Conservation (phyloP, 78 protist genomes). For the Tieghemostelium lacteum region DNA sequence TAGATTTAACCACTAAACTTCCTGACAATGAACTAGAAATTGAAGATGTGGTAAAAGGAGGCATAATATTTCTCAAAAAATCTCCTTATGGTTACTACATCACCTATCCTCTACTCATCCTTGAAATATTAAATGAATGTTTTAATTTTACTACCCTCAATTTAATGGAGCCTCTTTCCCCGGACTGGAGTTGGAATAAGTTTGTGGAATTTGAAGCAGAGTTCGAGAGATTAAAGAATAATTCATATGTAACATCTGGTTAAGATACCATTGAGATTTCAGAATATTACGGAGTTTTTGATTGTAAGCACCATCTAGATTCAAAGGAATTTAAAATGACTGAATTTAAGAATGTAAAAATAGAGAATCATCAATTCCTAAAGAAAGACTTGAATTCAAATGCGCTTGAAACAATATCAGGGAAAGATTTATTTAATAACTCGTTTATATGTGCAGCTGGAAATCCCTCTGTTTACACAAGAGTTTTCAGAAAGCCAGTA, state of each 20-base stretch:
- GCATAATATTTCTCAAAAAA: slow-evolving; percentile 8
- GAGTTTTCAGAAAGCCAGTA: background rate
- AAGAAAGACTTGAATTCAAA: background rate
- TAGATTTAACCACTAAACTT: background rate
- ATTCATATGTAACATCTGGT: background rate
- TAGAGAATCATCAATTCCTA: background rate
- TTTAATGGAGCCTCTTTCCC: background rate
- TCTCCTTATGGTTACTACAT: background rate
- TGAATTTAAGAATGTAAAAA: background rate
- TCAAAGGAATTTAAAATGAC: background rate
- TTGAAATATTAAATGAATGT: background rate
- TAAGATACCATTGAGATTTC: no score
- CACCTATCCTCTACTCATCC: background rate
- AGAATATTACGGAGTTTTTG: no score
- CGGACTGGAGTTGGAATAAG: background rate
- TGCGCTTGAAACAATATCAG: background rate
- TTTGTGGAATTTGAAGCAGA: background rate
- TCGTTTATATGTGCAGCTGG: background rate
- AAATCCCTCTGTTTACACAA: background rate
- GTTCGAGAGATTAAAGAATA: background rate
- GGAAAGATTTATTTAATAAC: background rate
- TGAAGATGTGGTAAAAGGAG: background rate
- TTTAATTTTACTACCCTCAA: background rate
- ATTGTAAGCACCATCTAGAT: background rate
- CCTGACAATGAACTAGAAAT: background rate